Base-by-base conservation (phyloP, 1,139 yeast species). In the Hansenula anomala region DNA sequence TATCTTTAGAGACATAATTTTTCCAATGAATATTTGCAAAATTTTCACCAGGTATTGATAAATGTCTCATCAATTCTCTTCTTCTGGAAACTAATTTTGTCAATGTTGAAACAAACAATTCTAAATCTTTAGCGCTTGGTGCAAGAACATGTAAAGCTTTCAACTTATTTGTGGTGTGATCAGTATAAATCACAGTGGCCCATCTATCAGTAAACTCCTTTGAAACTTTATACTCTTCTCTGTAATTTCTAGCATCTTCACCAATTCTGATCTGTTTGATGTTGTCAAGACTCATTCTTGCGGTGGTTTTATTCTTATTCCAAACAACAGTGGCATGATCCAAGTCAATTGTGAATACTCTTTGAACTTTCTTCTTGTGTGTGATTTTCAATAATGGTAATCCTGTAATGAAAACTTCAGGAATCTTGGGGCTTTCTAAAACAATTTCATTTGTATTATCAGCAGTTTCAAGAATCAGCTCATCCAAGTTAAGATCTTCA, bases 211-310 rank as follows among this genome's bases (percentile, higher is more conserved):
- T 78, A 38, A 73, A 74, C 36, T 83, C 89, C 34, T 76, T 66
- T 1, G 90, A 75, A 1, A 89, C 73, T 34, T 82, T 81, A 46
- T 86, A 73, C 58, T 87, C 95, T 54, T 90, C 96, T 43, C 96
- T 67, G 55, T 88, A 90, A 46, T 85, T 84, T 22, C 75, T 70
- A 1, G 96, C 97, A 49, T 83, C 84, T 13, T 69, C 72, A 11
- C 81, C 88, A 11, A 73, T 67, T 39, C 89, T 64, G 1, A 88
- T 72, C 41, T 78, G 81, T 47, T 78, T 78, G 31, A 92, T 83
- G 40, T 78, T 78, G 56, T 86, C 96, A 14, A 88, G 66, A n/a
- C 72, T 66, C 42, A 89, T 67, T 34, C 64, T 70, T 18, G 76
- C 73, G 13, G 69, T 56, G 26, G 69, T 57, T 39, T 67, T 69